Percentiles rank a stretch among this genome's conserved stretches.
phyloP scores from a whole-genome alignment of 169 alveolate species.

The Eimeria acervulina region DNA sequence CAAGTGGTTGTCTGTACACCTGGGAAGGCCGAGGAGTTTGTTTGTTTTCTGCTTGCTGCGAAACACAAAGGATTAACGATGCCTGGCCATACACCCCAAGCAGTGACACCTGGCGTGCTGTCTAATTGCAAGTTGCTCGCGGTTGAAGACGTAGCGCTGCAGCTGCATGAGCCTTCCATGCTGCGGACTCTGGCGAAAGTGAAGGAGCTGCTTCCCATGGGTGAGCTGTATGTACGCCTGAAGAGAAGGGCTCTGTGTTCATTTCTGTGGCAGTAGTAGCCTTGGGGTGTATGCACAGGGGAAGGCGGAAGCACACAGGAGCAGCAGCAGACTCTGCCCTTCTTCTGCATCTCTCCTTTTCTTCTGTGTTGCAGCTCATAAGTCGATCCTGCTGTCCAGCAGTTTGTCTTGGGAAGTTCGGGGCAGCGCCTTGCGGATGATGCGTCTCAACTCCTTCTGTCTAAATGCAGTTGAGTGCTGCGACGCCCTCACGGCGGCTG shows the following conservation, averaged over 20 bases:
- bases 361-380: slow-evolving; percentile 21
- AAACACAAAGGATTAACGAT: neutral
- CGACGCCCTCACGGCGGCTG: slow-evolving; percentile 9
- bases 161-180: slow-evolving; percentile 54
- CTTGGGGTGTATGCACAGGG: neutral
- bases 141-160: slow-evolving; percentile 66
- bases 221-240: slow-evolving; percentile 1
- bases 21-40: slow-evolving; percentile 71
- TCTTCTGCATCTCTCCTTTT: neutral
- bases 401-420: slow-evolving; percentile 54
- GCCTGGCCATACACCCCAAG: neutral
- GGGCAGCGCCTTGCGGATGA: slow-evolving; percentile 42
- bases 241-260: neutral
- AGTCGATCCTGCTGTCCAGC: slow-evolving; percentile 24
- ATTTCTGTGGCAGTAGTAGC: neutral
- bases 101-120: neutral
- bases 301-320: neutral
- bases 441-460: neutral
- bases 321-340: neutral
- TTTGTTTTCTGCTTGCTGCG: slow-evolving; percentile 15
- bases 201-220: slow-evolving; percentile 17
- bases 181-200: neutral
- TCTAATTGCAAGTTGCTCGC: slow-evolving; percentile 10
- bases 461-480: slow-evolving; percentile 21
- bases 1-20: slow-evolving; percentile 80